Percentiles rank a stretch among this genome's conserved stretches.
These are phyloP conservation scores for Exophiala dermatitidis DNA, from an alignment of 2,329 filamentous ascomycete genomes.

Conservation along the genomic window DNA sequence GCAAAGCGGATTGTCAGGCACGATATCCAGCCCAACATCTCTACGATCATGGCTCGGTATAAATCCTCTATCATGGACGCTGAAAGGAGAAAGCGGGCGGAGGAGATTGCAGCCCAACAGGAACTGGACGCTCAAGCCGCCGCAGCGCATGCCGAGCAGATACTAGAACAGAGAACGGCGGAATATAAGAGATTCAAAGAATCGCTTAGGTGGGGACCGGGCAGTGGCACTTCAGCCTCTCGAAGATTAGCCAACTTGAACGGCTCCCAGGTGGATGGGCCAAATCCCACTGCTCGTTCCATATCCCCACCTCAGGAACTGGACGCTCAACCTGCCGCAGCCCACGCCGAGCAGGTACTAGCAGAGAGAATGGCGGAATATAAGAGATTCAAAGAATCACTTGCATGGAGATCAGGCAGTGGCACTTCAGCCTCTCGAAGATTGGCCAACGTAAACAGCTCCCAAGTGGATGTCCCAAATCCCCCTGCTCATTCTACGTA, in stretches of 20 bases:
- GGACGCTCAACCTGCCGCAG: neutral
- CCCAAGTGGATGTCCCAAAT: neutral
- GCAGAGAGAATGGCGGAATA: conserved; percentile 1
- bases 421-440: too few relatives aligned
- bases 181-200: neutral
- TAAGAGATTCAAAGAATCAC: neutral
- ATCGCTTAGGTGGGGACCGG: neutral
- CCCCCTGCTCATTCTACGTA: neutral
- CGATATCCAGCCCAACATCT: conserved; percentile 11
- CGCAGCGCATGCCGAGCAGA: neutral
- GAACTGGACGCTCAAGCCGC: neutral
- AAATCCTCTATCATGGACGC: neutral
- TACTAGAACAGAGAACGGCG: neutral
- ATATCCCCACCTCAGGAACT: neutral
- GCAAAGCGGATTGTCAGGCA: conserved; percentile 17
- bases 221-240: too few relatives aligned
- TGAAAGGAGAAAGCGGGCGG: neutral
- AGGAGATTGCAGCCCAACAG: conserved; percentile 6
- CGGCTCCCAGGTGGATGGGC: neutral
- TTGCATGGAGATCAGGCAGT: too few relatives aligned
- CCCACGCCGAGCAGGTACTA: neutral
- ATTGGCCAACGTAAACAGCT: too few relatives aligned
- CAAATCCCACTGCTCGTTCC: neutral
- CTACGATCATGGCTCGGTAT: conserved; percentile 5
- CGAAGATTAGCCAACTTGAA: too few relatives aligned